Evolutionary conservation across 768 basidiomycete species (phyloP).

Genomic region (Collybiopsis confluens): DNA sequence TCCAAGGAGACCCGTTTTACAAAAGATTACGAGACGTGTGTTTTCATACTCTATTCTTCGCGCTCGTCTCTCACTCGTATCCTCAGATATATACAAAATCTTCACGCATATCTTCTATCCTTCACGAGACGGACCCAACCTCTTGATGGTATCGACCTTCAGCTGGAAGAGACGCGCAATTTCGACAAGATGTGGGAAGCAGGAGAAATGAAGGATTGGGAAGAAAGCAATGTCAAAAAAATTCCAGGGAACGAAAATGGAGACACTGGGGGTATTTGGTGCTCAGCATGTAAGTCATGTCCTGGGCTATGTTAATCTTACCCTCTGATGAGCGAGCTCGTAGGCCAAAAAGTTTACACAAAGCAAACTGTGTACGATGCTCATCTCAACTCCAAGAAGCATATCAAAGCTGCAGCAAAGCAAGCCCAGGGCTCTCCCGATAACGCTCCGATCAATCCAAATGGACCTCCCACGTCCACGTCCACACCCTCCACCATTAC

Average conservation of each 20-base stretch:
- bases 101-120: constrained; percentile 81
- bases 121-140: constrained; percentile 86
- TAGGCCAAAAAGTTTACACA: constrained; percentile 92
- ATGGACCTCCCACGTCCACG: constrained; percentile 39
- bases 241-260: constrained; percentile 34
- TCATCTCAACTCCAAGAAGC: constrained; percentile 93
- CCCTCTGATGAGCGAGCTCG: not conserved
- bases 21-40: constrained; percentile 79
- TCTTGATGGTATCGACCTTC: constrained; percentile 67
- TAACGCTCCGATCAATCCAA: constrained; percentile 50
- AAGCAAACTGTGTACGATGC: constrained; percentile 98
- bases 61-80: constrained; percentile 5
- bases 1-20: constrained; percentile 60
- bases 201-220: constrained; percentile 76
- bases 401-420: constrained; percentile 84
- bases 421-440: constrained; percentile 44
- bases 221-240: constrained; percentile 40
- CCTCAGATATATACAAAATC: constrained; percentile 72
- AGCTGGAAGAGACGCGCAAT: constrained; percentile 62
- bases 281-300: constrained; percentile 73
- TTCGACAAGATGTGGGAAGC: constrained; percentile 82
- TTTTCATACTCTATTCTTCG: constrained; percentile 13
- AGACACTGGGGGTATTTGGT: constrained; percentile 75
- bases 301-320: constrained; percentile 9
- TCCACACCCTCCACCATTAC: constrained; percentile 23